A percentile compares a stretch with the other conserved stretches of the same genome.
phyloP scores from a whole-genome alignment of 441 rosid genomes.

The Populus trichocarpa region DNA sequence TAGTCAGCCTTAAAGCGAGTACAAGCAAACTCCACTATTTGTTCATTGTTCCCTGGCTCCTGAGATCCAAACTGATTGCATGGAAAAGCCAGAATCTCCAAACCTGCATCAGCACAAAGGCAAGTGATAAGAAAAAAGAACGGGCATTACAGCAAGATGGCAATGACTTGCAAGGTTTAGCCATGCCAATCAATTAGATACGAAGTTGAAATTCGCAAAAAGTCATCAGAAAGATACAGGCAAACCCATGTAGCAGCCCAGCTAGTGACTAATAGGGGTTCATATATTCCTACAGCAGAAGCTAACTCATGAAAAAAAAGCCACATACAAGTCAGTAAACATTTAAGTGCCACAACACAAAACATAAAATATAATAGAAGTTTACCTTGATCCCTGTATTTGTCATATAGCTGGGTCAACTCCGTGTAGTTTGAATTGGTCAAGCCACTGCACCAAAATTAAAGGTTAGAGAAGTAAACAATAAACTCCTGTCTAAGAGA shows the following conservation, averaged over 20 bases:
- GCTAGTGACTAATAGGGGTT: background rate
- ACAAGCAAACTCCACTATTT: conserved; percentile 73
- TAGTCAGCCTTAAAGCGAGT: conserved; percentile 86
- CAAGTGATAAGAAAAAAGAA: background rate
- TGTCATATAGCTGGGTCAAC: conserved; percentile 70
- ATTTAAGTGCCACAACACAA: background rate
- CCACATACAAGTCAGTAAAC: background rate
- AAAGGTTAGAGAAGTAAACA: conserved; percentile 14
- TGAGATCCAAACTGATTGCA: conserved; percentile 92
- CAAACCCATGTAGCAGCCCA: background rate
- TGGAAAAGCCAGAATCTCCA: conserved; percentile 95
- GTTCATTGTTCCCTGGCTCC: conserved; percentile 81
- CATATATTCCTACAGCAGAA: background rate
- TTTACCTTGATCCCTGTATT: conserved; percentile 74
- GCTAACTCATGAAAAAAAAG: background rate
- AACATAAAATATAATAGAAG: background rate
- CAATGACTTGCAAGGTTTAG: background rate
- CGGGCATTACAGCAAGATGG: background rate
- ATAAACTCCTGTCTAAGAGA: background rate
- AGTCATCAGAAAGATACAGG: too few species aligned
- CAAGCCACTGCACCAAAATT: conserved; percentile 56
- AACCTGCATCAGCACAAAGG: conserved; percentile 38
- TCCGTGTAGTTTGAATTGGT: conserved; percentile 89
- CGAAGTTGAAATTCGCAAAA: background rate
- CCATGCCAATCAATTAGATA: background rate